Evolutionary conservation across 257 asterid species (phyloP).

Genomic region (Przewalskia tangutica): DNA sequence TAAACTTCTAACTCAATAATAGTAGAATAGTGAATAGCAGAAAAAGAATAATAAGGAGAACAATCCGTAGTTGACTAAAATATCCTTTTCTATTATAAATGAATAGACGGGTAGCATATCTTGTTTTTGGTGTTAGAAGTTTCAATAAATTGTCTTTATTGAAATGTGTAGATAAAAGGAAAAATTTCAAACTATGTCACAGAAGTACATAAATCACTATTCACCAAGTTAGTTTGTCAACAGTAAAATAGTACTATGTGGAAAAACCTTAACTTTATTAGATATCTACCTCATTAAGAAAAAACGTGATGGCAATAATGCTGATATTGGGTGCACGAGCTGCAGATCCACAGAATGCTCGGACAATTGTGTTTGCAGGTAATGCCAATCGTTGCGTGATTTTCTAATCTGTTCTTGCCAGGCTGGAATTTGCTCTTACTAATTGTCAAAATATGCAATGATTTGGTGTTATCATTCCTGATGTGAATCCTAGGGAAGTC

Average conservation of each 20-base stretch:
- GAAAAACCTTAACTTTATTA: conserved; percentile 43
- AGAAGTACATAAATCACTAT: background rate
- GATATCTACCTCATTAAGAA: conserved; percentile 74
- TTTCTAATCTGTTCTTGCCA: background rate
- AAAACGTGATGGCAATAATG: conserved; percentile 42
- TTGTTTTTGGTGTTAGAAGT: background rate
- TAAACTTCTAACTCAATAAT: background rate
- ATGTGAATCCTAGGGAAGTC: background rate
- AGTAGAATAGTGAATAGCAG: background rate
- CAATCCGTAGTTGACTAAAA: background rate
- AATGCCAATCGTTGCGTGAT: conserved; percentile 6
- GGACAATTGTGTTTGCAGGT: conserved; percentile 89
- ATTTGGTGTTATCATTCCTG: background rate
- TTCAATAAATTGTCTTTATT: background rate
- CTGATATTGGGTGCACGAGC: conserved; percentile 75
- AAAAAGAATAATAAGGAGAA: background rate
- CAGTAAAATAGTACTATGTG: background rate
- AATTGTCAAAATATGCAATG: background rate
- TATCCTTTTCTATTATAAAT: background rate
- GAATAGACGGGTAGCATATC: background rate
- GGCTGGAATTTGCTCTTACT: background rate
- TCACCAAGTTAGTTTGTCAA: background rate
- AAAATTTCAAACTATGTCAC: background rate
- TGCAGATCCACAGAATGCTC: conserved; percentile 59
- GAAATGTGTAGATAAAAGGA: background rate